Percentiles rank a stretch among this genome's conserved stretches.
Conservation (phyloP, 2,329 filamentous ascomycete species). For the Exserohilum rostratum region DNA sequence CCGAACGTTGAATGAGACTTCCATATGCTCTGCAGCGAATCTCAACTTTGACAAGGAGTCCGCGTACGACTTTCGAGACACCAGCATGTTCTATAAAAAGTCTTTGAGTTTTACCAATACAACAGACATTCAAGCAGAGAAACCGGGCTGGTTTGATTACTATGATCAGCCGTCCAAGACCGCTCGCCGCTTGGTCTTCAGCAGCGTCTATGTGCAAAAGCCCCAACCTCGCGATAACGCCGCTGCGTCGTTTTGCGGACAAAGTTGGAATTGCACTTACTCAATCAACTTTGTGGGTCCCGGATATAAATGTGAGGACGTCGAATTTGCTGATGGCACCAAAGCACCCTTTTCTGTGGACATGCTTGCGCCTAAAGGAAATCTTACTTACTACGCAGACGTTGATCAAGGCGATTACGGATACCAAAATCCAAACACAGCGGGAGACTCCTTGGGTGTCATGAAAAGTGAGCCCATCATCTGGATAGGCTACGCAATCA, state of each 20-base stretch:
- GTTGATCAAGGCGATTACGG: slow-evolving; percentile 43
- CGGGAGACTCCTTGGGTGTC: slow-evolving; percentile 35
- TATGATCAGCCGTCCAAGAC: slow-evolving; percentile 48
- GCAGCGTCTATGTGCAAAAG: slow-evolving; percentile 42
- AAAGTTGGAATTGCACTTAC: slow-evolving; percentile 48
- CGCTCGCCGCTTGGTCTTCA: slow-evolving; percentile 38
- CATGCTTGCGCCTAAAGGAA: slow-evolving; percentile 40
- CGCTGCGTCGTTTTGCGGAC: slow-evolving; percentile 35
- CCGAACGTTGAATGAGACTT: slow-evolving; percentile 16
- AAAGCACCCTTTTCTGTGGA: slow-evolving; percentile 39
- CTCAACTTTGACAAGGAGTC: slow-evolving; percentile 44
- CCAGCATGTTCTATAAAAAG: slow-evolving; percentile 24
- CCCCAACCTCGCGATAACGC: slow-evolving; percentile 34
- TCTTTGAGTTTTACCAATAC: slow-evolving; percentile 45
- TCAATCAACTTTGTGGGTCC: slow-evolving; percentile 42
- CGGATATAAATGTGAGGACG: slow-evolving; percentile 46
- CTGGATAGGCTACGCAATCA: slow-evolving; percentile 46
- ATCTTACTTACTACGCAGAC: slow-evolving; percentile 37
- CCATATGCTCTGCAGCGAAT: slow-evolving; percentile 36
- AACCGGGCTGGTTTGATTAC: slow-evolving; percentile 43
- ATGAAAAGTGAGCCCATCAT: slow-evolving; percentile 44
- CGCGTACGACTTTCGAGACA: slow-evolving; percentile 39
- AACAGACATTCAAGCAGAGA: slow-evolving; percentile 32
- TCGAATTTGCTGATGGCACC: slow-evolving; percentile 16
- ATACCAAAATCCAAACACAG: slow-evolving; percentile 34